phyloP scores from a whole-genome alignment of 2,329 filamentous ascomycete species.

The Aspergillus pseudotamarii region DNA sequence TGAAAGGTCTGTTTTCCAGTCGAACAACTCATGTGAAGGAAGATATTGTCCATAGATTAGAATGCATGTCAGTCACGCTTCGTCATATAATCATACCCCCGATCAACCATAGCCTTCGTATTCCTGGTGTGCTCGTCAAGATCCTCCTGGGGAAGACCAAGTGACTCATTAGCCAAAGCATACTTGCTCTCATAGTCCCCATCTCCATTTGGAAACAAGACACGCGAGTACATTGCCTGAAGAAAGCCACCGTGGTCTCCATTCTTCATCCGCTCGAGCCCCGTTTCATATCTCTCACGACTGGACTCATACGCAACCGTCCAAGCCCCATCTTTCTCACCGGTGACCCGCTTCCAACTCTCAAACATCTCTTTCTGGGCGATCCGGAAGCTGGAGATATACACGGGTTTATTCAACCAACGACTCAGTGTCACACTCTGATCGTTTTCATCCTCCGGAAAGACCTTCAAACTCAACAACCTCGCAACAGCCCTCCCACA shows the following conservation, averaged over 20 bases:
- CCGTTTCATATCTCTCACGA: conserved; percentile 51
- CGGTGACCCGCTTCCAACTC: conserved; percentile 58
- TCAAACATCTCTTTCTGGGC: conserved; percentile 67
- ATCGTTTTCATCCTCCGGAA: conserved; percentile 11
- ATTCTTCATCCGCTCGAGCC: conserved; percentile 45
- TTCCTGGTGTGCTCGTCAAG: conserved; percentile 45
- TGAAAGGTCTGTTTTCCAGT: background rate
- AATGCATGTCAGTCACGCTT: background rate
- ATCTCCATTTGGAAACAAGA: conserved; percentile 52
- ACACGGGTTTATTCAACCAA: conserved; percentile 50
- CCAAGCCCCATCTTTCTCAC: conserved; percentile 63
- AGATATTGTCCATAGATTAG: background rate
- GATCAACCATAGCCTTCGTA: background rate
- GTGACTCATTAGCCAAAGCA: conserved; percentile 49
- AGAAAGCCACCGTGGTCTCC: conserved; percentile 49
- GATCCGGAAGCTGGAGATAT: conserved; percentile 58
- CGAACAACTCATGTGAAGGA: background rate
- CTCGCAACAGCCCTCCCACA: conserved; percentile 55
- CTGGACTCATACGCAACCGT: conserved; percentile 53
- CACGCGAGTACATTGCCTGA: conserved; percentile 56
- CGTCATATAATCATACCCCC: background rate
- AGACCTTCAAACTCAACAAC: conserved; percentile 48
- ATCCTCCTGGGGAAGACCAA: conserved; percentile 61
- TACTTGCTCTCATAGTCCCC: conserved; percentile 43
- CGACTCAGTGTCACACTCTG: conserved; percentile 34